Base-by-base conservation (phyloP, 176 grass and related monocot species). In the Coix lacrymajobi region DNA sequence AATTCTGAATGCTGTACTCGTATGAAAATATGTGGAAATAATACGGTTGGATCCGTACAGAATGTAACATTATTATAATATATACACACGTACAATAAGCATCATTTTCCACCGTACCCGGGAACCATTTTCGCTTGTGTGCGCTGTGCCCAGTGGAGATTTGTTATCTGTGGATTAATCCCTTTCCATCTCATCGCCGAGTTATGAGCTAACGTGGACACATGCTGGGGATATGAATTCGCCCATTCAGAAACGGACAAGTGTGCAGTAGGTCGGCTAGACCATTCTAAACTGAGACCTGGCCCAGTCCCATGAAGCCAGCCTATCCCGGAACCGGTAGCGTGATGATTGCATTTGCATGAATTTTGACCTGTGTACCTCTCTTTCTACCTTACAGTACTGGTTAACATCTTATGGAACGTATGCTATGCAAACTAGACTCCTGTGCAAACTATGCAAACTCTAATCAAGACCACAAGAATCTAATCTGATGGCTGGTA, bases 211-310 rank as follows among this genome's bases (percentile, higher is more conserved):
- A 52, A 62, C 6, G 15, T 41, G 52, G 80, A 51, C 41, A 8
- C 54, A 20, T 32, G 73, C 33, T 63, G 17, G 56, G 16, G 80
- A 32, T 83, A 33, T 48, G 76, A 48, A 34, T 49, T 79, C 19
- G n/a, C 62, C 29, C 62, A 3, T 37, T 48, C 62, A 83, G 56
- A 88, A 66, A 66, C 30, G 22, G 71, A 67, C 62, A 81, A 32
- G 34, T 24, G 63, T 17, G 52, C 22, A 11, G 54, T 22, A 7
- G 61, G 62, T 48, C 61, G 57, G 45, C n/a, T 8, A 25, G 43
- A 40, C 12, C 68, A 43, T 71, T 64, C 33, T 62, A 14, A 29
- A 29, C 25, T 29, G 58, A 62, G 48, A 82, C 71, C 62, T 62
- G 41, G 41, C 63, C 43, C 56, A 72, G 71, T 79, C 66, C n/a